Evolutionary conservation across 257 asterid genomes (phyloP).

Genomic region (Nicotiana tabacum): DNA sequence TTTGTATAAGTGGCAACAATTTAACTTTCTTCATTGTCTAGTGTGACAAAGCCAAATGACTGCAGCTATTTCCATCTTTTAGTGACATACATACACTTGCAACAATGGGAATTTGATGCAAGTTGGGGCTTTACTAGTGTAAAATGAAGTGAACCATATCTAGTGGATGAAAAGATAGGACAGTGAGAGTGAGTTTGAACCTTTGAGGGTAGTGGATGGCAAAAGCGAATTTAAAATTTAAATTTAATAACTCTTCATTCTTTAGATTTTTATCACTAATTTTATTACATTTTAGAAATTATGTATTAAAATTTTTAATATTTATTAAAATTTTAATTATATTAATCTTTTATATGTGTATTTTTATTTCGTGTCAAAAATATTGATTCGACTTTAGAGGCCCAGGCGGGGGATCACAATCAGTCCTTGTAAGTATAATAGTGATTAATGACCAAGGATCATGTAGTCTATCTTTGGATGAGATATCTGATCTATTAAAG

Average conservation of each 20-base stretch:
- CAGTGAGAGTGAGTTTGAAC: background rate
- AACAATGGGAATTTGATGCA: background rate
- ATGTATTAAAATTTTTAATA: background rate
- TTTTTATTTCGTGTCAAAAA: background rate
- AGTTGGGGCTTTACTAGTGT: background rate
- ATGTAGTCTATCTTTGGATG: conserved; percentile 38
- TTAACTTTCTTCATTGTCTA: background rate
- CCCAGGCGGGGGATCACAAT: conserved; percentile 21
- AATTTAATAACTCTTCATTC: background rate
- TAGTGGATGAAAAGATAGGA: conserved; percentile 34
- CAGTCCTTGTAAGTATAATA: conserved; percentile 18
- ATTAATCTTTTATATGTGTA: background rate
- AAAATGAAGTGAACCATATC: background rate
- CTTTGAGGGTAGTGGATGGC: too few relatives aligned
- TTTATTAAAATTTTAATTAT: background rate
- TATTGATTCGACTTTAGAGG: background rate
- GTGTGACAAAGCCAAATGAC: background rate
- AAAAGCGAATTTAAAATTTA: conserved; percentile 1
- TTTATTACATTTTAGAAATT: background rate
- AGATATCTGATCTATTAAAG: conserved; percentile 28
- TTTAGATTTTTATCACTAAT: background rate
- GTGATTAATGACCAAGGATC: conserved; percentile 11
- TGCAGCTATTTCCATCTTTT: background rate
- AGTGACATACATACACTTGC: background rate
- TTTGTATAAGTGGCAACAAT: background rate